Base-by-base conservation (phyloP, 495 filamentous ascomycete species). In the Penicillium riverlandense region DNA sequence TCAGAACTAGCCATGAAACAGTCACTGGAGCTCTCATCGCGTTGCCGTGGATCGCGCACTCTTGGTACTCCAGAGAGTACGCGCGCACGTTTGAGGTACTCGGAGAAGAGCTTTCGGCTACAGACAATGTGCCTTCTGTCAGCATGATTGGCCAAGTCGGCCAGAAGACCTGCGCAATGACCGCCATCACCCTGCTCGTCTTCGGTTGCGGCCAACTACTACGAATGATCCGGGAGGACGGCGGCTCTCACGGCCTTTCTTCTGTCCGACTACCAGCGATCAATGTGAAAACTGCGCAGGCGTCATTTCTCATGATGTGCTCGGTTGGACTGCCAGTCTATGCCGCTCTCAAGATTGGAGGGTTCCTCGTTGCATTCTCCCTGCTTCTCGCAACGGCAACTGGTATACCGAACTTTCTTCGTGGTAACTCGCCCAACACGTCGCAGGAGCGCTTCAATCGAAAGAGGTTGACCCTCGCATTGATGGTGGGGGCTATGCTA, bases 291-390 rank as follows among this genome's bases (percentile, higher is more conserved):
- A 52, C 41, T 0, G 57, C 36, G 5, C 43, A 49, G 12, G 37
- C 45, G 14, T 48, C 54, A 1, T 32, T 70, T 38, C 30, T 59
- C 29, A 62, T 59, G 16, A 41, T 58, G 11, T 44, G 42, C 31
- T 63, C 65, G 12, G 55, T 81, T 29, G 70, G 65, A 14, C 50
- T 83, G 14, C 80, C 80, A 0, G 73, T 79, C 45, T 81, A 78
- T 47, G 76, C 78, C 14, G 52, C 74, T 0, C 57, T 79, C 50
- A 71, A 79, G 31, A 55, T 82, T 13, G 79, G 80, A 15, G 78
- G 72, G 6, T 65, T 74, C 42, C 56, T 75, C 27, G 72, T 75
- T 8, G 72, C 73, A 7, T 63, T 81, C 29, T 44, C 71, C 4
- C 48, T 82, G 30, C 57, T 79, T 32, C 58, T 72, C 34, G 66